Conservation (phyloP, 495 filamentous ascomycete species). For the Penicillium bovifimosum region DNA sequence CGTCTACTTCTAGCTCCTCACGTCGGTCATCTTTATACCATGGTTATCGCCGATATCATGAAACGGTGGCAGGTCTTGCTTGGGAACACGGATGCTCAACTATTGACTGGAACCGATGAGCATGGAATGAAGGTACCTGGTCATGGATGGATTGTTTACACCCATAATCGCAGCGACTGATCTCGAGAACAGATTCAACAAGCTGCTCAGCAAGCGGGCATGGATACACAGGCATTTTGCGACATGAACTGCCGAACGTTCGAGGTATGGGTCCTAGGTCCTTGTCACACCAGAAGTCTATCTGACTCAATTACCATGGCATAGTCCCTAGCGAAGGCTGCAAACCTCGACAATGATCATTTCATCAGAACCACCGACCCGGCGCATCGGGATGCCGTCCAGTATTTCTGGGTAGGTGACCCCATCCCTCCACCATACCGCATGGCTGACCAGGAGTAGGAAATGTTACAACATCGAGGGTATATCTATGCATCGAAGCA, state of each 20-base stretch:
- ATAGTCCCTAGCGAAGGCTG: slow-evolving; percentile 60
- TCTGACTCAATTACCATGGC: background rate
- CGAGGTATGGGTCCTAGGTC: slow-evolving; percentile 28
- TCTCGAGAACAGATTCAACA: slow-evolving; percentile 61
- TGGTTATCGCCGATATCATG: slow-evolving; percentile 83
- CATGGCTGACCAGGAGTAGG: slow-evolving; percentile 29
- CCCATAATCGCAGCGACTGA: slow-evolving; percentile 12
- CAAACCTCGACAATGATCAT: slow-evolving; percentile 66
- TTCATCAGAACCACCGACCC: slow-evolving; percentile 89
- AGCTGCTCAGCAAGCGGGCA: slow-evolving; percentile 62
- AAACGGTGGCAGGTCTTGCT: slow-evolving; percentile 87
- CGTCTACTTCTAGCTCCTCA: slow-evolving; percentile 63
- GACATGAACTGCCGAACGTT: slow-evolving; percentile 50
- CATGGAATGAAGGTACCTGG: slow-evolving; percentile 78
- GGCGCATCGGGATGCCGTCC: slow-evolving; percentile 77
- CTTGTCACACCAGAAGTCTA: background rate
- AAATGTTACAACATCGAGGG: slow-evolving; percentile 64
- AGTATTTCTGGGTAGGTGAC: slow-evolving; percentile 74
- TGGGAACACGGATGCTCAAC: slow-evolving; percentile 58
- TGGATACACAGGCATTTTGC: slow-evolving; percentile 58
- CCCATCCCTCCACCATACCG: background rate
- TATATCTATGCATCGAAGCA: slow-evolving; percentile 84
- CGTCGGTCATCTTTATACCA: slow-evolving; percentile 89
- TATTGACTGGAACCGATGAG: slow-evolving; percentile 94
- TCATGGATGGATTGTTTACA: too few relatives aligned